Base-by-base conservation (phyloP, 169 alveolate species). In the Plasmodium yoelii region DNA sequence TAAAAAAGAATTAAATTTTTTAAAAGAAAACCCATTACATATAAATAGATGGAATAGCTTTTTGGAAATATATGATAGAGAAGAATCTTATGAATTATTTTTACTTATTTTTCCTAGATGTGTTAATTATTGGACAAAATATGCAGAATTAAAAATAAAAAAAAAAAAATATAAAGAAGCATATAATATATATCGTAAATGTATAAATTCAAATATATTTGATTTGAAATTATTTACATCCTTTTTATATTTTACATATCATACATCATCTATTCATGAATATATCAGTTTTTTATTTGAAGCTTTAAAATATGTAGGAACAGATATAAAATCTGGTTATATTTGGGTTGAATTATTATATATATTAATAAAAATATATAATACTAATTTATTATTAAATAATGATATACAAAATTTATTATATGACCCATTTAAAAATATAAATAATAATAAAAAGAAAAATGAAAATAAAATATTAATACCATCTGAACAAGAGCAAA, bases 261-360 rank as follows among this genome's bases (percentile, higher is more conserved):
- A 92, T 68, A 93, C 92, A 28, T 94, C 96, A 18, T 93, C 96
- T 2, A 87, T 93, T 26, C 96, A 93, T 59, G 96, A 93, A 87
- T 93, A 93, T 69, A 93, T 93, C 26, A 89, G 91, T 51, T 88
- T 92, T 24, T 64, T 93, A 13, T 71, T 93, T 69, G 90, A 65
- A 34, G 94, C 64, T 6, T 46, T 87, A 51, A 87, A 69, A 46
- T 57, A 73, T 92, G 94, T 91, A 60, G 96, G 96, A 10, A 70
- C 88, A 73, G 96, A 93, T 72, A 88, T 84, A 49, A 64, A 94
- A 46, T 91, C 96, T 18, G 95, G 93, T 34, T 73, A 69, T n/a
- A 82, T 93, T 13, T 93, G 96, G 96, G 90, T 72, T 53, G 96
- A 93, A 61, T 55, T 91, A 70, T 60, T 89, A 24, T 70, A 88